phyloP scores from a whole-genome alignment of 768 basidiomycete species.

The Amanita muscaria region DNA sequence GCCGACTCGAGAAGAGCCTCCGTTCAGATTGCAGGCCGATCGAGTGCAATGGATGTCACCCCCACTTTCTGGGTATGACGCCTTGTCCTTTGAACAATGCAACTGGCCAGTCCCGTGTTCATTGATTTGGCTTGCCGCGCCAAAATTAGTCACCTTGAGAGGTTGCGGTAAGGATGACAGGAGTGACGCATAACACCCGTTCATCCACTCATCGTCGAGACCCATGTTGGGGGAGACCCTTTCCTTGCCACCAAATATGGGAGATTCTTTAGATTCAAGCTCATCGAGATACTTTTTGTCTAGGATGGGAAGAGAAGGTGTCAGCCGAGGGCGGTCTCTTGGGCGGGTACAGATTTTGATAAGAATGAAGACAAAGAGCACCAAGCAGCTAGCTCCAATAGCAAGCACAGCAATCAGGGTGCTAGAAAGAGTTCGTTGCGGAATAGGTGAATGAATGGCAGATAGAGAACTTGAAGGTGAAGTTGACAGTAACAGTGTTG shows the following conservation, averaged over 20 bases:
- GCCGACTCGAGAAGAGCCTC: too few relatives aligned
- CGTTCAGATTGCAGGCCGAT: too few relatives aligned
- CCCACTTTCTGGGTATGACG: neutral
- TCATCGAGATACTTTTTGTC: conserved; percentile 45
- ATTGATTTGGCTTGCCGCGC: neutral
- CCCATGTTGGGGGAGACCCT: conserved; percentile 34
- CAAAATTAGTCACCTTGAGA: neutral
- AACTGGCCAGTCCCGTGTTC: neutral
- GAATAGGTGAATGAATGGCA: neutral
- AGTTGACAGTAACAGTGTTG: neutral
- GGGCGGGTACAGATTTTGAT: conserved; percentile 42
- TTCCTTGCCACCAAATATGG: conserved; percentile 73
- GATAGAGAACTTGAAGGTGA: neutral
- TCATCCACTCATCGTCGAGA: conserved; percentile 10
- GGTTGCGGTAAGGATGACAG: neutral
- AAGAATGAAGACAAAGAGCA: conserved; percentile 40
- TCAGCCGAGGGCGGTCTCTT: conserved; percentile 43
- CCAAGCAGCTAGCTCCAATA: conserved; percentile 39
- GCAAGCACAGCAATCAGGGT: conserved; percentile 44
- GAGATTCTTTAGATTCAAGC: conserved; percentile 48
- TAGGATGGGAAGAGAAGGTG: conserved; percentile 68
- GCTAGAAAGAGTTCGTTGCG: conserved; percentile 25
- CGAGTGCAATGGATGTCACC: too few relatives aligned
- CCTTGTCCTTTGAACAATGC: conserved; percentile 2
- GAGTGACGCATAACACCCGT: neutral